These are phyloP conservation scores for Chrysopogon serrulatus DNA, from an alignment of 176 grass and related monocot species.

Conservation along the genomic window DNA sequence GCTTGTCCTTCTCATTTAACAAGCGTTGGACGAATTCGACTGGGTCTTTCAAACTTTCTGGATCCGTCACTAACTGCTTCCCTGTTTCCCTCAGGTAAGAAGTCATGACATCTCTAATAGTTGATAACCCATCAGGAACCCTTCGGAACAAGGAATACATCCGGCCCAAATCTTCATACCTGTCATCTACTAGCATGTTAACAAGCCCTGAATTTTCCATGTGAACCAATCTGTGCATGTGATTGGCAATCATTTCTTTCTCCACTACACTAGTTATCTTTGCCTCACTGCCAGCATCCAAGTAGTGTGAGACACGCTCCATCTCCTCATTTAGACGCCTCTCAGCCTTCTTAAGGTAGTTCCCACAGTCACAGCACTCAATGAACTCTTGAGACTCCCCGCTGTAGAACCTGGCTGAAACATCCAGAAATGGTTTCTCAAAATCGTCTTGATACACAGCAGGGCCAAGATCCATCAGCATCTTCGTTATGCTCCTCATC, in stretches of 20 bases:
- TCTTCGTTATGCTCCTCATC: constrained; percentile 89
- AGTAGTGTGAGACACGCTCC: constrained; percentile 90
- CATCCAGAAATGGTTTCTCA: constrained; percentile 81
- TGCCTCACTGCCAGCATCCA: constrained; percentile 74
- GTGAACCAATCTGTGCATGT: constrained; percentile 90
- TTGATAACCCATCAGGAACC: constrained; percentile 81
- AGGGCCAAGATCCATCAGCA: constrained; percentile 94
- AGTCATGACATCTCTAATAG: constrained; percentile 81
- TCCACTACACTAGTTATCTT: constrained; percentile 96
- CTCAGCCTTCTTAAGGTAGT: constrained; percentile 88
- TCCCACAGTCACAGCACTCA: constrained; percentile 84
- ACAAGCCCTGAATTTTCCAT: constrained; percentile 96
- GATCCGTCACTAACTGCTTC: constrained; percentile 75
- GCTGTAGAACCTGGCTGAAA: constrained; percentile 81
- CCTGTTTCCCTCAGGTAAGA: constrained; percentile 84
- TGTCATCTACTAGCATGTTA: constrained; percentile 91
- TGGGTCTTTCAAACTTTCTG: constrained; percentile 88
- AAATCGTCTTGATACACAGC: constrained; percentile 94
- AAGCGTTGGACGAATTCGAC: constrained; percentile 93
- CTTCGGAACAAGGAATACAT: constrained; percentile 90
- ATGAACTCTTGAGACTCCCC: constrained; percentile 84
- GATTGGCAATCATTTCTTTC: constrained; percentile 95
- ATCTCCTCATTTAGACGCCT: constrained; percentile 93
- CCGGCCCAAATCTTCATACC: constrained; percentile 69
- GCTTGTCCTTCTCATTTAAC: constrained; percentile 91